These are phyloP conservation scores for Saccharum spontaneum DNA, from an alignment of 176 grass and related monocot genomes.

Conservation along the genomic window DNA sequence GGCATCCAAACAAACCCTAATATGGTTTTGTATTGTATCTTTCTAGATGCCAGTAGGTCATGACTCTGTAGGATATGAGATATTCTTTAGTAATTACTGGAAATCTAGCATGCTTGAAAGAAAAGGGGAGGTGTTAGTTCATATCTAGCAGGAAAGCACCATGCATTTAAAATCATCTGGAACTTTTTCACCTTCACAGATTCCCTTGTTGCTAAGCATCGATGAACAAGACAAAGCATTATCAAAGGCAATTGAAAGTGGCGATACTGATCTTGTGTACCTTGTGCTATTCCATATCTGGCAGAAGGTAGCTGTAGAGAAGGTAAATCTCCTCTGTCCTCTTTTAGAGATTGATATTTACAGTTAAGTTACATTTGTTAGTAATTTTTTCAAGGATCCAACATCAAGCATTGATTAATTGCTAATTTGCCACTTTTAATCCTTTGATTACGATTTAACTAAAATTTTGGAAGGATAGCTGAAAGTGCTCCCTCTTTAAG, in stretches of 20 bases:
- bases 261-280: constrained; percentile 96
- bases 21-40: neutral
- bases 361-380: constrained; percentile 2
- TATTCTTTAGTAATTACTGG: neutral
- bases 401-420: constrained; percentile 22
- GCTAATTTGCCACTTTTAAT: neutral
- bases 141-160: neutral
- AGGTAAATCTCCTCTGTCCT: constrained; percentile 27
- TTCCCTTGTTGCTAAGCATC: constrained; percentile 92
- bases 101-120: constrained; percentile 8
- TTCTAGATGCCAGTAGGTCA: constrained; percentile 18
- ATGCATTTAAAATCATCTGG: constrained; percentile 27
- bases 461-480: neutral
- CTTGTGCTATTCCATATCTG: constrained; percentile 97
- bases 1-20: no score
- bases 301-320: constrained; percentile 83
- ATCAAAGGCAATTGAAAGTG: constrained; percentile 86
- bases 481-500: neutral
- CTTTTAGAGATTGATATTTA: neutral
- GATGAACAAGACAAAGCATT: constrained; percentile 92
- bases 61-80: constrained; percentile 16
- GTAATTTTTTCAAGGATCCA: constrained; percentile 7
- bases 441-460: constrained; percentile 15
- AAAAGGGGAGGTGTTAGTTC: constrained; percentile 10
- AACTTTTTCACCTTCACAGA: constrained; percentile 48